Conservation (phyloP, 129 eudicot genomes). For the Cynara cardunculus region DNA sequence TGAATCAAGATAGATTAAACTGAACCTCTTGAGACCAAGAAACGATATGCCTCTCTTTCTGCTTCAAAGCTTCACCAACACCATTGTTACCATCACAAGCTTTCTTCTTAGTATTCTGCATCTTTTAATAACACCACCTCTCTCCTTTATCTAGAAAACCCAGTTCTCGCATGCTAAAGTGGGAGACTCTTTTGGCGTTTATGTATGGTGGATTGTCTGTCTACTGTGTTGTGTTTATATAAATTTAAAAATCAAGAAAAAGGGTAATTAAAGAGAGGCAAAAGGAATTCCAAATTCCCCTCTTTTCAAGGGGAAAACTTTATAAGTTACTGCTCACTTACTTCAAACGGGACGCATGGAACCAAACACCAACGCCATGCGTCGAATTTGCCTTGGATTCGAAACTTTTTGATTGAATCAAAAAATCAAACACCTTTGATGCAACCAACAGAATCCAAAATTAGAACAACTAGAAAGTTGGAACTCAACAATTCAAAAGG, state of each 20-base stretch:
- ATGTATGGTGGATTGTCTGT: not conserved
- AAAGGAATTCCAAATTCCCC: slow-evolving; percentile 25
- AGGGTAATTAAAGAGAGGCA: slow-evolving; percentile 4
- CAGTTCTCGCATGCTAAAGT: slow-evolving; percentile 58
- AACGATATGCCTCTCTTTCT: slow-evolving; percentile 66
- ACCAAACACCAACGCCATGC: slow-evolving; percentile 2
- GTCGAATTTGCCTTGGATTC: slow-evolving; percentile 29
- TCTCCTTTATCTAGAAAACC: slow-evolving; percentile 23
- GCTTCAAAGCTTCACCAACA: slow-evolving; percentile 28
- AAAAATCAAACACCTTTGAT: slow-evolving; percentile 17
- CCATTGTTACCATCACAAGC: slow-evolving; percentile 20
- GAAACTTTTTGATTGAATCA: slow-evolving; percentile 8
- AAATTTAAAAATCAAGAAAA: slow-evolving; percentile 17
- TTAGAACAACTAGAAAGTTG: slow-evolving; percentile 14
- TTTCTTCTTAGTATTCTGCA: slow-evolving; percentile 57
- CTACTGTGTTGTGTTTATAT: not conserved
- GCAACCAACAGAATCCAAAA: slow-evolving; percentile 2
- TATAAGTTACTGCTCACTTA: slow-evolving; percentile 23
- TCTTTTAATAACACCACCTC: slow-evolving; percentile 21
- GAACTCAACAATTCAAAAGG: not conserved
- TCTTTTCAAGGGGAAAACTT: slow-evolving; percentile 13
- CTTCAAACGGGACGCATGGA: slow-evolving; percentile 24
- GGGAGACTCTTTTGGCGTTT: slow-evolving; percentile 25
- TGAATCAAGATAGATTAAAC: not conserved
- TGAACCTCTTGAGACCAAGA: slow-evolving; percentile 76